phyloP scores from a whole-genome alignment of 1,139 yeast species.

The Yamadazyma siamensis region DNA sequence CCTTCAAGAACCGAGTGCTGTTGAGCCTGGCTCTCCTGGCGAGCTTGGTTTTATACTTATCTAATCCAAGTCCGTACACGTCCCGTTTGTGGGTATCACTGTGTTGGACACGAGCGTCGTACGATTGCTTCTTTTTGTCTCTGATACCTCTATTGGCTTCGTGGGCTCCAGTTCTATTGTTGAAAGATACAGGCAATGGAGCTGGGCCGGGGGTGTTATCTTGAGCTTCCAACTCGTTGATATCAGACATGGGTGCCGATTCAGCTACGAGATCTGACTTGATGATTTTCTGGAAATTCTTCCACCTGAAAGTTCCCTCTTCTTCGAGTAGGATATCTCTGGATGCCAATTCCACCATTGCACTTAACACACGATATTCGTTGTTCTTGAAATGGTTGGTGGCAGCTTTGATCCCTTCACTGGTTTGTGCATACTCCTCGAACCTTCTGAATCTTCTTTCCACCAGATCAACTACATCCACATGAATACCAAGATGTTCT shows the following conservation, averaged over 20 bases:
- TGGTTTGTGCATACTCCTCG: slow-evolving; percentile 51
- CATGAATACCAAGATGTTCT: slow-evolving; percentile 92
- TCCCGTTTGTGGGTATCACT: slow-evolving; percentile 63
- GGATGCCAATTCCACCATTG: slow-evolving; percentile 72
- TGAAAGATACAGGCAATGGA: slow-evolving; percentile 64
- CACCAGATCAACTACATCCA: slow-evolving; percentile 79
- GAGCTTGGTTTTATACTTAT: slow-evolving; percentile 48
- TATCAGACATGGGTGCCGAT: slow-evolving; percentile 23
- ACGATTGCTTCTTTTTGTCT: slow-evolving; percentile 76
- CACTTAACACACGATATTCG: slow-evolving; percentile 44
- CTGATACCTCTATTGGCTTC: slow-evolving; percentile 81
- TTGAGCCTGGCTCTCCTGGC: slow-evolving; percentile 50
- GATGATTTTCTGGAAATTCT: slow-evolving; percentile 24
- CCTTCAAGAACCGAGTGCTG: slow-evolving; percentile 51
- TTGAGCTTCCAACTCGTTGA: slow-evolving; percentile 26
- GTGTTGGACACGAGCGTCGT: slow-evolving; percentile 76
- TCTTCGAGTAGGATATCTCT: slow-evolving; percentile 55
- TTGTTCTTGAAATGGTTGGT: slow-evolving; percentile 35
- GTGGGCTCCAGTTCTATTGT: slow-evolving; percentile 73
- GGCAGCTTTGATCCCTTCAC: slow-evolving; percentile 41
- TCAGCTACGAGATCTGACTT: slow-evolving; percentile 18
- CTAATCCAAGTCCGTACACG: slow-evolving; percentile 74
- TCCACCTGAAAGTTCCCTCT: slow-evolving; percentile 52
- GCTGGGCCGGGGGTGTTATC: slow-evolving; percentile 31
- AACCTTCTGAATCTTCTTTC: slow-evolving; percentile 69